Percentiles rank a stretch among this genome's conserved stretches.
These are phyloP conservation scores for Lignosus rhinocerotis DNA, from an alignment of 1,284 basidiomycete species.

Conservation along the genomic window DNA sequence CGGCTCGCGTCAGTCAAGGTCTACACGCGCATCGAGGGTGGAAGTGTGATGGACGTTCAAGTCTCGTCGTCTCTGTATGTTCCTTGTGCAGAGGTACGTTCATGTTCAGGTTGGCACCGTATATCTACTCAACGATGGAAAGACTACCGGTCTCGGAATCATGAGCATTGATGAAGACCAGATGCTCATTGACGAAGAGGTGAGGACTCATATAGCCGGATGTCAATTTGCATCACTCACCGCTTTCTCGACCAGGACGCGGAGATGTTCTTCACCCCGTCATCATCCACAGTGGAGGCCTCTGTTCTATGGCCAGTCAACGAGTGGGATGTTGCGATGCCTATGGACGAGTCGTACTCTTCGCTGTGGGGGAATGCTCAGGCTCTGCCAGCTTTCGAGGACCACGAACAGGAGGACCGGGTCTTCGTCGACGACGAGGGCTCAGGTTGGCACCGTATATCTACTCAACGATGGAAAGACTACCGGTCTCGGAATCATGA, in stretches of 20 bases:
- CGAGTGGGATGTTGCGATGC: not conserved
- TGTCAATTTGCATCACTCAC: too few relatives aligned
- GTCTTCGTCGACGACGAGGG: not conserved
- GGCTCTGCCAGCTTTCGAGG: not conserved
- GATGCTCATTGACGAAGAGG: not conserved
- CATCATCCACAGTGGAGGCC: not conserved
- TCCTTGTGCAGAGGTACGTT: too few relatives aligned
- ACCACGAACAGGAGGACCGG: not conserved
- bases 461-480: not conserved
- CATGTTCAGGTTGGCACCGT: not conserved
- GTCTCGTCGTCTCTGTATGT: too few relatives aligned
- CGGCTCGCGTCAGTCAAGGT: not conserved
- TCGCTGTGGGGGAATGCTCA: not conserved
- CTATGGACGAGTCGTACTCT: not conserved
- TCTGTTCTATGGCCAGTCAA: not conserved
- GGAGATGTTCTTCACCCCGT: not conserved
- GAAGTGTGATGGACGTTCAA: too few relatives aligned
- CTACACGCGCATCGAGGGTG: not conserved
- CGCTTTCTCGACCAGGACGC: not conserved
- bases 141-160: too few relatives aligned
- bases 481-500: not conserved
- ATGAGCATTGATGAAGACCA: not conserved
- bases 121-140: too few relatives aligned
- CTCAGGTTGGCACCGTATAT: not conserved
- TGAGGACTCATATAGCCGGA: not conserved